These are phyloP conservation scores for Echinosophora koreensis DNA, from an alignment of 306 rosid genomes.

Conservation along the genomic window DNA sequence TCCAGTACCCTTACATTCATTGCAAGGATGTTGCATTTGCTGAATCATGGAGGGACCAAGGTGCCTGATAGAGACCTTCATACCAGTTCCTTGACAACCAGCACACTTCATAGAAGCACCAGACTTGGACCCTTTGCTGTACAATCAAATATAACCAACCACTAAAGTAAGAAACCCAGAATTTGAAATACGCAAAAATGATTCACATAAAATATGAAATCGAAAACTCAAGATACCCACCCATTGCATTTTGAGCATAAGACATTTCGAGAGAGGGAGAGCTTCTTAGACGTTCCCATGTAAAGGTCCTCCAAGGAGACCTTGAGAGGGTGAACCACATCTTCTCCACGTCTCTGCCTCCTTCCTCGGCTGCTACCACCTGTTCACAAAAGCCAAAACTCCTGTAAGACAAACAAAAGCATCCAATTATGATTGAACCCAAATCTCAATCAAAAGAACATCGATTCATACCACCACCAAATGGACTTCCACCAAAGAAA, in stretches of 20 bases:
- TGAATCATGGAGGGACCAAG: conserved; percentile 98
- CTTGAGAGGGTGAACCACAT: conserved; percentile 91
- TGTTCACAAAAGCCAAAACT: conserved; percentile 48
- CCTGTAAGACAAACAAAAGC: neutral
- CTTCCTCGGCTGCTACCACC: conserved; percentile 92
- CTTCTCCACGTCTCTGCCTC: conserved; percentile 98
- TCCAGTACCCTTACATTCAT: conserved; percentile 95
- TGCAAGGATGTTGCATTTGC: conserved; percentile 98
- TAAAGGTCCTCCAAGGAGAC: conserved; percentile 91
- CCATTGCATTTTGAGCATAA: conserved; percentile 91
- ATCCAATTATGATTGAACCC: neutral
- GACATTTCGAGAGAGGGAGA: conserved; percentile 87
- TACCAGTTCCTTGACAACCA: conserved; percentile 96
- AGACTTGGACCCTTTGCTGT: conserved; percentile 94
- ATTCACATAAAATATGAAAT: neutral
- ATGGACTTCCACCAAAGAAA: conserved; percentile 91
- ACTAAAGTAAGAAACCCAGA: neutral
- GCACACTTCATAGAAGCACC: conserved; percentile 90
- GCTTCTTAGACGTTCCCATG: conserved; percentile 89
- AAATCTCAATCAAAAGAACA: neutral
- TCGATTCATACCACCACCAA: conserved; percentile 54
- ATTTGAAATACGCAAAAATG: neutral
- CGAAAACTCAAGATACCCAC: conserved; percentile 50
- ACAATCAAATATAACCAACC: neutral
- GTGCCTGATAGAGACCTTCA: conserved; percentile 93